A percentile compares a stretch with the other conserved stretches of the same genome.
These are phyloP conservation scores for Calocera cornea DNA, from an alignment of 768 basidiomycete species.

Conservation along the genomic window DNA sequence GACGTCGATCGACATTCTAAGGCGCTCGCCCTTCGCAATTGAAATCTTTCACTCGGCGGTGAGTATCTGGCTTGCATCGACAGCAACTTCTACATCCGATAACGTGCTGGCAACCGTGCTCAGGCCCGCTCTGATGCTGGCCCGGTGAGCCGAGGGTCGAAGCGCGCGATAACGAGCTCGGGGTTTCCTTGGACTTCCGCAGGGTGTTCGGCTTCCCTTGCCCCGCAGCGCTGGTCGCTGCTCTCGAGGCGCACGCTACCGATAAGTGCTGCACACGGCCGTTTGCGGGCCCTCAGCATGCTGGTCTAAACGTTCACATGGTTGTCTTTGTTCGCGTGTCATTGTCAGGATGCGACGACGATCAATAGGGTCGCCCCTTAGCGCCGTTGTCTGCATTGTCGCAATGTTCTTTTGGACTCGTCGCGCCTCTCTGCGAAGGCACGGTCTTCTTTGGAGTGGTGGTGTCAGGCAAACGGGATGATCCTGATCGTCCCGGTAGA, in stretches of 20 bases:
- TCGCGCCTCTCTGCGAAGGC: conserved; percentile 3
- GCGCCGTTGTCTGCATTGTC: conserved; percentile 3
- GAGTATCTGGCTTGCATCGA: conserved; percentile 5
- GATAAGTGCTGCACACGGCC: background rate
- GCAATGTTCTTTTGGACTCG: background rate
- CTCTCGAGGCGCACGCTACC: background rate
- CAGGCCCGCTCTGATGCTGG: background rate
- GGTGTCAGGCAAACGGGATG: background rate
- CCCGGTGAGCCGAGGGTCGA: background rate
- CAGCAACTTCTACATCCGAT: background rate
- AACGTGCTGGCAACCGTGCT: background rate
- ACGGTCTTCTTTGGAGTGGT: background rate
- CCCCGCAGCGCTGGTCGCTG: background rate
- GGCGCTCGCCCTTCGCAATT: background rate
- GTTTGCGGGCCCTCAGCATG: background rate
- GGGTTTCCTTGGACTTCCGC: background rate
- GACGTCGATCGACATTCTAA: background rate
- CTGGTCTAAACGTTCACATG: background rate
- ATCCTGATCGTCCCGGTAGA: background rate
- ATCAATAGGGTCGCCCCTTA: background rate
- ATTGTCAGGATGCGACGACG: background rate
- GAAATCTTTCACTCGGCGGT: conserved; percentile 4
- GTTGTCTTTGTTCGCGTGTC: background rate
- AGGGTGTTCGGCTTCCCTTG: background rate
- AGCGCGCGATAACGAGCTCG: background rate